phyloP scores from a whole-genome alignment of 1,284 basidiomycete species.

The Bjerkandera adusta region DNA sequence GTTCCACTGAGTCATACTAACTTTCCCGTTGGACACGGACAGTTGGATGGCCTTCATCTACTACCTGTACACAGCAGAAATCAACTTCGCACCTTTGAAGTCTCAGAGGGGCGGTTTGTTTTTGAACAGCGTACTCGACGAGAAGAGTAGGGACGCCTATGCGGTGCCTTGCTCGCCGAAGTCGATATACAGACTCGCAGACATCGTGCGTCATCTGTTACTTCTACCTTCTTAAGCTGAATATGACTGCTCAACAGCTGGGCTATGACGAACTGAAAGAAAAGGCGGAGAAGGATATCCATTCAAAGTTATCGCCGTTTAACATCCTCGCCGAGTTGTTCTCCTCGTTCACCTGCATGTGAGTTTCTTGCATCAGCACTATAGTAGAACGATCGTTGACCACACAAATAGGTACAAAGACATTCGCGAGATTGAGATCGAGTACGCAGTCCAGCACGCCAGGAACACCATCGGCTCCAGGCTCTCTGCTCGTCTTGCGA shows the following conservation, averaged over 20 bases:
- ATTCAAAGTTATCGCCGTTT: conserved; percentile 11
- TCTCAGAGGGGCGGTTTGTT: conserved; percentile 12
- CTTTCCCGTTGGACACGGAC: background rate
- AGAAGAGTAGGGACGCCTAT: background rate
- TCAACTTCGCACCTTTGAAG: conserved; percentile 22
- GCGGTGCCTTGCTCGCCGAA: conserved; percentile 17
- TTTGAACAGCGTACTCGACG: background rate
- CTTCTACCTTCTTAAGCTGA: no score
- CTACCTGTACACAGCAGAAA: conserved; percentile 19
- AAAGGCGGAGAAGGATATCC: conserved; percentile 14
- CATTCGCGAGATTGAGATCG: conserved; percentile 1
- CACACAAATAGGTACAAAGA: background rate
- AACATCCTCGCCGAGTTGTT: conserved; percentile 21
- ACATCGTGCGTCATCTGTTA: conserved; percentile 11
- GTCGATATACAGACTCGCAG: conserved; percentile 23
- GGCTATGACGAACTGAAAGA: conserved; percentile 15
- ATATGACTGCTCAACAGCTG: no score
- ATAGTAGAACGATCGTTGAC: background rate
- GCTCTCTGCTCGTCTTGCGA: no score
- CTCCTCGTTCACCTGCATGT: conserved; percentile 16
- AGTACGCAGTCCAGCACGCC: background rate
- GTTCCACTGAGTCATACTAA: background rate
- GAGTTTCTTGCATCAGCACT: no score
- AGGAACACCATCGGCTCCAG: background rate
- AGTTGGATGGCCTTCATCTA: conserved; percentile 23